phyloP scores from a whole-genome alignment of 352 stramenopile genomes.

The Phytophthora syringae region DNA sequence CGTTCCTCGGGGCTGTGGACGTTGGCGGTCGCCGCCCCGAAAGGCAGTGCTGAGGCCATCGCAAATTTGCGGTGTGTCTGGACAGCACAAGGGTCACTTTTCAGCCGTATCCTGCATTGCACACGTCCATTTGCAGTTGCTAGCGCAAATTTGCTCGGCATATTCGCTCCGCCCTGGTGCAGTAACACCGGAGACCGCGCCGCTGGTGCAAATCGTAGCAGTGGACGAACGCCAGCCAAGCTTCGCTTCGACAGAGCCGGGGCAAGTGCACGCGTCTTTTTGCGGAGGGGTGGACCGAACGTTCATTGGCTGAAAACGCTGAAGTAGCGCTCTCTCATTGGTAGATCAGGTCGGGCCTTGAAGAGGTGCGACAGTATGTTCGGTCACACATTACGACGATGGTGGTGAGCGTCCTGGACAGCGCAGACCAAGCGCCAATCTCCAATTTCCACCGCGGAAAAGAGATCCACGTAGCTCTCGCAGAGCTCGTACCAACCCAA shows the following conservation, averaged over 20 bases:
- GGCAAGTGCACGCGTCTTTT: slow-evolving; percentile 13
- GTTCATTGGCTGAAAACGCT: slow-evolving; percentile 12
- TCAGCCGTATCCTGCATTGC: slow-evolving; percentile 9
- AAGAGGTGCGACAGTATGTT: slow-evolving; percentile 23
- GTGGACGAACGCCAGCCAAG: slow-evolving; percentile 25
- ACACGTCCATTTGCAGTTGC: slow-evolving; percentile 1
- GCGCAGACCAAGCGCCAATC: slow-evolving; percentile 14
- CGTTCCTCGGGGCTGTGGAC: slow-evolving; percentile 14
- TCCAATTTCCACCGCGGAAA: slow-evolving; percentile 22
- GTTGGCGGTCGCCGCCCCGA: too few species aligned
- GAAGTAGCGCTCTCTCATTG: slow-evolving; percentile 14
- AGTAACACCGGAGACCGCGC: slow-evolving; percentile 19
- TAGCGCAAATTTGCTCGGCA: neutral
- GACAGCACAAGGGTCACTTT: too few species aligned
- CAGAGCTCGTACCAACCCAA: slow-evolving; percentile 24
- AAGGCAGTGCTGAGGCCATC: too few species aligned
- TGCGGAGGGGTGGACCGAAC: slow-evolving; percentile 17
- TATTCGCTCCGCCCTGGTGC: neutral
- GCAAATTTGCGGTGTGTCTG: too few species aligned
- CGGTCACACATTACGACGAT: slow-evolving; percentile 25
- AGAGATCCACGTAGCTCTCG: slow-evolving; percentile 27
- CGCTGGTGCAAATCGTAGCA: slow-evolving; percentile 12
- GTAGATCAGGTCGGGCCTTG: slow-evolving; percentile 13
- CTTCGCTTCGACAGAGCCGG: slow-evolving; percentile 22
- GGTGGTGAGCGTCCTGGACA: neutral